These are phyloP conservation scores for Tetragonia tetragonoides DNA, from an alignment of 148 eudicot genomes.

Conservation along the genomic window DNA sequence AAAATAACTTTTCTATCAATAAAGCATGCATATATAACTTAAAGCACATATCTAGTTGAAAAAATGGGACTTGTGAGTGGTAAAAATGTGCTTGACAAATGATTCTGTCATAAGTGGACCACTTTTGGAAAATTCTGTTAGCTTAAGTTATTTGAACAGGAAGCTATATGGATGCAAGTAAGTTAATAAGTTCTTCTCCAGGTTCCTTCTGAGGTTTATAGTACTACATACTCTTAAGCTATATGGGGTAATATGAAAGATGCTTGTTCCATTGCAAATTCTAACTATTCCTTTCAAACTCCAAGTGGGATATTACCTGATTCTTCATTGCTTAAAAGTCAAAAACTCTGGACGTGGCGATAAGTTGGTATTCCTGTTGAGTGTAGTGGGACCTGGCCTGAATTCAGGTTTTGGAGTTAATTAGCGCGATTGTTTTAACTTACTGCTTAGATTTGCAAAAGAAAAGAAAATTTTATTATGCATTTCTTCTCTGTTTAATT, in stretches of 20 bases:
- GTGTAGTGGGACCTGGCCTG: background rate
- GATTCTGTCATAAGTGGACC: constrained; percentile 13
- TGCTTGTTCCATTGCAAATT: background rate
- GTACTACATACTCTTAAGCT: background rate
- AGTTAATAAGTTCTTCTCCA: background rate
- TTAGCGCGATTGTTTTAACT: background rate
- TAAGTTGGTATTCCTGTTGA: background rate
- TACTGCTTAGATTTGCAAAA: background rate
- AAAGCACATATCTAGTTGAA: background rate
- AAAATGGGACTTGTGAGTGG: constrained; percentile 10
- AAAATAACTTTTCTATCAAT: too few species aligned
- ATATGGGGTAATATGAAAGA: too few species aligned
- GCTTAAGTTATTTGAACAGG: constrained; percentile 11
- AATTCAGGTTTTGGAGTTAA: too few species aligned
- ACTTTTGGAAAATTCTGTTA: constrained; percentile 15
- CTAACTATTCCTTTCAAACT: background rate
- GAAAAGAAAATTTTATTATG: too few species aligned
- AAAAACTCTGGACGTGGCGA: background rate
- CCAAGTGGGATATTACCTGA: background rate
- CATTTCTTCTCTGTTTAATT: too few species aligned
- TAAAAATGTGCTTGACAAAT: constrained; percentile 19
- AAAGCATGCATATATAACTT: background rate
- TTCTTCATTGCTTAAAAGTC: background rate
- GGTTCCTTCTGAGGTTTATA: constrained; percentile 20
- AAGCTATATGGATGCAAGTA: constrained; percentile 5